Evolutionary conservation across 2,329 filamentous ascomycete genomes (phyloP).

Genomic region (Coniochaeta sp.): DNA sequence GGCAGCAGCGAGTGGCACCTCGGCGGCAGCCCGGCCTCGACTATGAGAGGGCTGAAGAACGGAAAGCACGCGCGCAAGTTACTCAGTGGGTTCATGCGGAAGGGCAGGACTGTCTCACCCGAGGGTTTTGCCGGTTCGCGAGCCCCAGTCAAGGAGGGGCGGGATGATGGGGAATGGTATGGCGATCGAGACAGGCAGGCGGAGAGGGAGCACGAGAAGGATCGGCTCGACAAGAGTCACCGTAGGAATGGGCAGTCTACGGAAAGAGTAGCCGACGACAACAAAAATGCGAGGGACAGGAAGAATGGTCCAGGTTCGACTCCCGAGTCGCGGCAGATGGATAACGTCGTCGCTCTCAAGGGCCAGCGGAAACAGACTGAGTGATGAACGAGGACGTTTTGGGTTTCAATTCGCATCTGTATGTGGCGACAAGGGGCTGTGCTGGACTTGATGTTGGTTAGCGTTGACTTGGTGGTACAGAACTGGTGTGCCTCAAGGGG

Average conservation of each 20-base stretch:
- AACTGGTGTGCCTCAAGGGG: neutral
- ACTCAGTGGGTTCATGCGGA: conserved; percentile 33
- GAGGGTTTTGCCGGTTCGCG: conserved; percentile 11
- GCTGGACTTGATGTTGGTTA: neutral
- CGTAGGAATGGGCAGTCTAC: neutral
- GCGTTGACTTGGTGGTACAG: neutral
- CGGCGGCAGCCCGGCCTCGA: conserved; percentile 16
- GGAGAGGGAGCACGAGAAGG: neutral
- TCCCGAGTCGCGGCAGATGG: neutral
- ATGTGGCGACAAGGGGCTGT: neutral
- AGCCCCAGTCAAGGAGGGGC: neutral
- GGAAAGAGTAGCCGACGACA: neutral
- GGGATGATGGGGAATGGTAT: neutral
- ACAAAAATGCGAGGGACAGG: conserved; percentile 2
- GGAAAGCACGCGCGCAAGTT: conserved; percentile 33
- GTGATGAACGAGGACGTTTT: neutral
- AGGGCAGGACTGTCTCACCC: conserved; percentile 18
- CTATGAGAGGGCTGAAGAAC: conserved; percentile 27
- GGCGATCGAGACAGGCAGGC: conserved; percentile 16
- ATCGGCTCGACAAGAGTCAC: neutral
- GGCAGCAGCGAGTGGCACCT: conserved; percentile 6
- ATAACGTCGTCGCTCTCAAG: neutral
- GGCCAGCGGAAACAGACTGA: neutral
- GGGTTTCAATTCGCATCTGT: neutral
- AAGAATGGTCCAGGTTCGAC: neutral